Evolutionary conservation across 129 eudicot species (phyloP).

Genomic region (Chrysanthemum makinoi): DNA sequence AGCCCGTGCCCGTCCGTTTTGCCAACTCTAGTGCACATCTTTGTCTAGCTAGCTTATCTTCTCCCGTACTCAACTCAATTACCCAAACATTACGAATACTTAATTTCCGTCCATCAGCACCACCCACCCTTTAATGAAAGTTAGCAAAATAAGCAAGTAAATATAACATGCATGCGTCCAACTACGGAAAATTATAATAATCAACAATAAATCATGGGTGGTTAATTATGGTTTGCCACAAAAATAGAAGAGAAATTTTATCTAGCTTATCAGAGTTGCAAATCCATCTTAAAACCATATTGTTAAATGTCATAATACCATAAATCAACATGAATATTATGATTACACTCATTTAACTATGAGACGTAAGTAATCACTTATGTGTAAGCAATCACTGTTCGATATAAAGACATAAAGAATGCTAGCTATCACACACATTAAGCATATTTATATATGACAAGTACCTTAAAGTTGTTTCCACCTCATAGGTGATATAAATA

Average conservation of each 20-base stretch:
- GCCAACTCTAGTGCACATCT: slow-evolving; percentile 40
- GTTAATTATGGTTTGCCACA: slow-evolving; percentile 31
- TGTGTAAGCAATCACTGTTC: slow-evolving; percentile 16
- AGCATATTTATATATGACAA: slow-evolving; percentile 2
- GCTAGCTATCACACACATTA: not conserved
- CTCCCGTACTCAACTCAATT: slow-evolving; percentile 24
- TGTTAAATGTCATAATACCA: slow-evolving; percentile 18
- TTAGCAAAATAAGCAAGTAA: slow-evolving; percentile 18
- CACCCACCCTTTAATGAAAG: slow-evolving; percentile 22
- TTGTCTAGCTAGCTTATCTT: slow-evolving; percentile 32
- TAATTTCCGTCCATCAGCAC: slow-evolving; percentile 21
- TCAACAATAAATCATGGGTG: slow-evolving; percentile 32
- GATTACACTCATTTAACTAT: not conserved
- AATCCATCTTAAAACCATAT: slow-evolving; percentile 24
- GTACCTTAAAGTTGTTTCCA: slow-evolving; percentile 9
- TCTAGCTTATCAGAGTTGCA: slow-evolving; percentile 11
- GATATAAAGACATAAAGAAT: not conserved
- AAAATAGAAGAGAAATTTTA: slow-evolving; percentile 19
- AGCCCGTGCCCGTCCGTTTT: no score
- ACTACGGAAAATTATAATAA: slow-evolving; percentile 4
- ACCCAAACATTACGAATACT: not conserved
- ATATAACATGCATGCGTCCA: slow-evolving; percentile 30
- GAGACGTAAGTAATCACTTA: slow-evolving; percentile 21
- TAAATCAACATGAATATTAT: slow-evolving; percentile 6
- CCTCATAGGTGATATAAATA: slow-evolving; percentile 3